A percentile compares a stretch with the other conserved stretches of the same genome.
phyloP scores from a whole-genome alignment of 164 flowering plant species.

The Piper longum region DNA sequence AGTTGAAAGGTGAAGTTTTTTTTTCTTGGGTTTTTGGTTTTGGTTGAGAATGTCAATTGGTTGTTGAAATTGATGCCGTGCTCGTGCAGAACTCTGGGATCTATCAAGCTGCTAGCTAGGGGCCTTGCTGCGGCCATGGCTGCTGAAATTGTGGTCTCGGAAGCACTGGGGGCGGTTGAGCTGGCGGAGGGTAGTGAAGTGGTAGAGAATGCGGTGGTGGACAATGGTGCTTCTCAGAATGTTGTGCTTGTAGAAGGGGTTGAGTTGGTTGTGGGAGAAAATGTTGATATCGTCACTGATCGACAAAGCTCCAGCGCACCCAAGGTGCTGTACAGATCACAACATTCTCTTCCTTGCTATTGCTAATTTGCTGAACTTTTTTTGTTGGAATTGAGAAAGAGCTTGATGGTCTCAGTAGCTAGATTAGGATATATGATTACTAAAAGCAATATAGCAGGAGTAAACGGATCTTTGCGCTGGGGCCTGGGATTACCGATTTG shows the following conservation, averaged over 20 bases:
- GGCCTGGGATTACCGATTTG: background rate
- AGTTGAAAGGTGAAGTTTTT: too few species aligned
- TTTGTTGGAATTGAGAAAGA: too few species aligned
- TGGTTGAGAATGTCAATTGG: too few species aligned
- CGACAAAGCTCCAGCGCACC: slow-evolving; percentile 21
- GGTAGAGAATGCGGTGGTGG: slow-evolving; percentile 10
- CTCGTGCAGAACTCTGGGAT: too few species aligned
- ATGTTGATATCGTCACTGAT: background rate
- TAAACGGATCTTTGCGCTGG: background rate
- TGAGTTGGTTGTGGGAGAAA: background rate
- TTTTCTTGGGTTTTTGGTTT: too few species aligned
- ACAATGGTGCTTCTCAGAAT: slow-evolving; percentile 11
- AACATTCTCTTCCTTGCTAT: too few species aligned
- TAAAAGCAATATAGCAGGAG: too few species aligned
- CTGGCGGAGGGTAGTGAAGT: background rate
- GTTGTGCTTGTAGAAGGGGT: slow-evolving; percentile 7
- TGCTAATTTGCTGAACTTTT: too few species aligned
- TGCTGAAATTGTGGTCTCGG: background rate
- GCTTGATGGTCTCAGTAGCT: too few species aligned
- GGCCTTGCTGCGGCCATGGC: background rate
- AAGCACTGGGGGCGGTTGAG: background rate
- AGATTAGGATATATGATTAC: too few species aligned
- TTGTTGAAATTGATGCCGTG: too few species aligned
- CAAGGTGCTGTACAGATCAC: slow-evolving; percentile 25
- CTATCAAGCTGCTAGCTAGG: too few species aligned